Base-by-base conservation (phyloP, 495 filamentous ascomycete genomes). In the Xylaria nigripes region DNA sequence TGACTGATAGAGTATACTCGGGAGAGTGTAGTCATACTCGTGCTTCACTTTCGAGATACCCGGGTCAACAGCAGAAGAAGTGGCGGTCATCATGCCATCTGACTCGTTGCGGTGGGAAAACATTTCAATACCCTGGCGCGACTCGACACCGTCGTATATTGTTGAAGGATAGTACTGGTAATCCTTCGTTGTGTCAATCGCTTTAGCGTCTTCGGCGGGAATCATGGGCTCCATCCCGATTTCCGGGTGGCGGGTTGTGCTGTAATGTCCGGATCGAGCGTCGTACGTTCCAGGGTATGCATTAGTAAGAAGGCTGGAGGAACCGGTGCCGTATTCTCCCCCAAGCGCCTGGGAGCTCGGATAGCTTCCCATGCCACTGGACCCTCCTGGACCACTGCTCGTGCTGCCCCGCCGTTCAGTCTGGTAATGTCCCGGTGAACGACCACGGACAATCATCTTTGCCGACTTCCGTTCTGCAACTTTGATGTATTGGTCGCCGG, bases 361-460 rank as follows among this genome's bases (percentile, higher is more conserved):
- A 46, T 74, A 76, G 6, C 62, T 59, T 13, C 70, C 73, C 48
- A 68, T 69, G 29, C 77, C 74, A 50, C 69, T 68, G 12, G 73
- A 75, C 19, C 84, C 81, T 6, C 84, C 84, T 2, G 84, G 83
- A n/a, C 83, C 84, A 49, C 84, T 86, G 64, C 83, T 87, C 0
- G 84, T 78, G 62, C 84, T 89, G 29, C 84, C 81, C 16, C 88
- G 77, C 48, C 89, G 78, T 50, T 90, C 87, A 36, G 86, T 85
- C 64, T 90, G 87, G 72, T 97, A 97, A 67, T 97, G 92, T 4
- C 91, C 91, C 3, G 92, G 92, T 4, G 87, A 93, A 27, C 92
- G 83, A 29, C 92, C 92, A 27, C 92, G 89, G 2, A 97, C 92
- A 38, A 96, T 94, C 81, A 97, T 90, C 60, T 83, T 86, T 32